Base-by-base conservation (phyloP, 1,139 yeast genomes). In the Debaryomyces singareniensis region DNA sequence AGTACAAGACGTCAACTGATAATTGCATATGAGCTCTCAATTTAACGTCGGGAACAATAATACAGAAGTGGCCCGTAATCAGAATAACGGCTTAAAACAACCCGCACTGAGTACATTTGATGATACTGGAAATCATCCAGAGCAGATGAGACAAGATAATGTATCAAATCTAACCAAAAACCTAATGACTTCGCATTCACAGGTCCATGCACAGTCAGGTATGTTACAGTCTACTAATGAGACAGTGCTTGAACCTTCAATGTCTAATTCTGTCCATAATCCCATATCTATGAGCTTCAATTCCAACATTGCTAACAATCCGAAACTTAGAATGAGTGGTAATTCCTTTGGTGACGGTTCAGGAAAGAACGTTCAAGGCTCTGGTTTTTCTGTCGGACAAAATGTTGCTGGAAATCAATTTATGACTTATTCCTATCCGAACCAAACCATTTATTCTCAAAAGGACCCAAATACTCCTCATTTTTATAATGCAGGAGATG, bases 111-210 rank as follows among this genome's bases (percentile, higher is more conserved):
- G n/a, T n/a, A 18, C 21, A 18, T 18, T 7, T 18, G 21, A n/a
- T 7, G 21, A n/a, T 18, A 18, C n/a, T 18, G n/a, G 21, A 7
- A 18, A 18, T 7, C 21, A 7, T n/a, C 7, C 21, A 18, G 21
- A 18, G 21, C 21, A 7, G n/a, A 7, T 18, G n/a, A 18, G n/a
- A n/a, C 21, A 18, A n/a, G 21, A 18, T 7, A 18, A 18, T 7
- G 21, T 18, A 18, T 64, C 71, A 23, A 65, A 65, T 40, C 46
- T 65, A 32, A 65, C 71, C 29, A 60, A 53, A 35, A 64, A 58
- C 34, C 49, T 61, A 35, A 45, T 59, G 40, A 49, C 55, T 11
- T 37, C 44, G 12, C n/a, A n/a, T n/a, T n/a, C n/a, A n/a, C n/a
- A n/a, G n/a, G n/a, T n/a, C n/a, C n/a, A n/a, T n/a, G n/a, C n/a